Percentiles rank a stretch among this genome's conserved stretches.
phyloP scores from a whole-genome alignment of 305 asterid species.

The Fraxinus sp. region DNA sequence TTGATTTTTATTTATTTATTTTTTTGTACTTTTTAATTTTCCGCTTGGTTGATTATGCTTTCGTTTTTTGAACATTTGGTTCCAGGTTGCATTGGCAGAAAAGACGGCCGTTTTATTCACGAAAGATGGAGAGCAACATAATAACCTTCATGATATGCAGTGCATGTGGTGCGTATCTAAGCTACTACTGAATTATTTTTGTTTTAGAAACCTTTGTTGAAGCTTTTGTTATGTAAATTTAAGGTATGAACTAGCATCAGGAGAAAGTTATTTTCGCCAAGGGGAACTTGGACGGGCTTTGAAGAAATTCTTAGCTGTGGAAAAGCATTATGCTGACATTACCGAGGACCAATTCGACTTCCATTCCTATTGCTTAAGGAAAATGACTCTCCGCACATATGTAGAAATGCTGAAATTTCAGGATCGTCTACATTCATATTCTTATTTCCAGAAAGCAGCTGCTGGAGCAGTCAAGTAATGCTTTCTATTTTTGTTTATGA shows the following conservation, averaged over 20 bases:
- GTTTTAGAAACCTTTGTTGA: constrained; percentile 11
- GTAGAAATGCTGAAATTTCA: constrained; percentile 91
- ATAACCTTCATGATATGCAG: constrained; percentile 97
- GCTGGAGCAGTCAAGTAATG: constrained; percentile 71
- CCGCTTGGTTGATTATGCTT: constrained; percentile 18
- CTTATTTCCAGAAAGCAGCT: constrained; percentile 95
- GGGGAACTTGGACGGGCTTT: constrained; percentile 91
- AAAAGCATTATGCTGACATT: constrained; percentile 93
- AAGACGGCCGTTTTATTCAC: constrained; percentile 92
- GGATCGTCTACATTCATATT: constrained; percentile 84
- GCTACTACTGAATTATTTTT: neutral
- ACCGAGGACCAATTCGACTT: constrained; percentile 98
- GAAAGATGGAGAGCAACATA: constrained; percentile 99
- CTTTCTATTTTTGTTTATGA: constrained; percentile 17
- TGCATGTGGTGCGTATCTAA: constrained; percentile 88
- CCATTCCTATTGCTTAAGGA: constrained; percentile 92
- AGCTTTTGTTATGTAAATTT: constrained; percentile 18
- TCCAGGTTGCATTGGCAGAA: constrained; percentile 86
- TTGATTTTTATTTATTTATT: neutral
- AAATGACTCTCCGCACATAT: constrained; percentile 92
- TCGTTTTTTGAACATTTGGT: constrained; percentile 20
- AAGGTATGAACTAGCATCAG: constrained; percentile 97
- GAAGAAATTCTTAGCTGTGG: constrained; percentile 94
- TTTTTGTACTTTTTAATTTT: neutral
- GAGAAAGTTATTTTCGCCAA: constrained; percentile 88